Base-by-base conservation (phyloP, 192 early-diverging fungal species). In the Coemansia sp. region DNA sequence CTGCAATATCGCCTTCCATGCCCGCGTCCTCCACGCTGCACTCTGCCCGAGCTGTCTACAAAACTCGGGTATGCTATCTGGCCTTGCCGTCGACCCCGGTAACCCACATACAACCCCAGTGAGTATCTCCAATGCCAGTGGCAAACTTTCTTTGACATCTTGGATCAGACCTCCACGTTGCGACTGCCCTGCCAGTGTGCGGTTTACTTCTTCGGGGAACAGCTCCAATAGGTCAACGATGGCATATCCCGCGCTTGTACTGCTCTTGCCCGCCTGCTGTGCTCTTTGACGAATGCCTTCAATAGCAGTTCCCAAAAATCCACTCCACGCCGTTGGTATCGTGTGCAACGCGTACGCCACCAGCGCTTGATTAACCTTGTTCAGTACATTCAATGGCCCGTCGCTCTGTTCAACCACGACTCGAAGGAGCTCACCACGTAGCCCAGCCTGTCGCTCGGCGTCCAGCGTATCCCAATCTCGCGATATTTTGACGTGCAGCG, bases 381-480 rank as follows among this genome's bases (percentile, higher is more conserved):
- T 73, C 24, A 81, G 65, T 50, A 81, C 79, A 39, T 67, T 75
- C 57, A 62, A 13, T 19, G 79, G 67, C 29, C 60, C 79, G 40
- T 56, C 62, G 66, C 74, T 68, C 59, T 68, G 74, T 46, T 81
- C 68, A 1, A 64, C 74, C 24, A 75, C 79, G 24, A 73, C 44
- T 27, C 71, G 79, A 11, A 76, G 42, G 16, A 81, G 67, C 71
- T 76, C 74, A 3, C 39, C 17, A 39, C 67, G 79, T 53, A 81
- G 57, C 17, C 71, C 79, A 1, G 69, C 27, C 62, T 68, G 79
- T 4, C 74, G 70, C 46, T 76, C 74, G 24, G 66, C 68, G 51
- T 81, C 79, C 19, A 81, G 70, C n/a, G 79, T 68, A 17, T 69
- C 74, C 74, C 74, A 76, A 71, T 81, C 79, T 21, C 64, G 69